phyloP scores from a whole-genome alignment of 495 filamentous ascomycete genomes.

The Thozetella sp. region DNA sequence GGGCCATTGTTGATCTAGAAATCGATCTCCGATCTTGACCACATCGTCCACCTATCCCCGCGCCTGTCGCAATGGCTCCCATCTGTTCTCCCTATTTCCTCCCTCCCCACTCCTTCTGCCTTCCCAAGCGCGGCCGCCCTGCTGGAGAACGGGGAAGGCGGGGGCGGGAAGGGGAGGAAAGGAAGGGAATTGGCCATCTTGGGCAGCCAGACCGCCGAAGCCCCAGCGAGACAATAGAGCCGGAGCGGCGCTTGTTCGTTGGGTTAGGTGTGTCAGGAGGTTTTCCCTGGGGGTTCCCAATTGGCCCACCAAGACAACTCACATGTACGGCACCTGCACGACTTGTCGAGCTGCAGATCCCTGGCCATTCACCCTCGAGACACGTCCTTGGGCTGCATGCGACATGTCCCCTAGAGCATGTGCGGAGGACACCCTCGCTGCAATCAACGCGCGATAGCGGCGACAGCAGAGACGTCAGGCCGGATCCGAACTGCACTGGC shows the following conservation, averaged over 20 bases:
- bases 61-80: no score
- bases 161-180: no score
- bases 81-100: no score
- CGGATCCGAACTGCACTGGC: background rate
- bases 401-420: constrained; percentile 1
- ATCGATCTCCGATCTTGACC: no score
- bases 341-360: constrained; percentile 23
- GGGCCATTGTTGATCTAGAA: background rate
- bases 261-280: constrained; percentile 9
- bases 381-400: constrained; percentile 19
- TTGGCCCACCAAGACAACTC: constrained; percentile 23
- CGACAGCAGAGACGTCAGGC: constrained; percentile 1
- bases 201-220: background rate
- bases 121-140: no score
- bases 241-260: constrained; percentile 7
- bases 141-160: no score
- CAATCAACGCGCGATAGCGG: constrained; percentile 4
- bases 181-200: no score
- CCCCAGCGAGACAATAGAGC: background rate
- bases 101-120: no score
- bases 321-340: constrained; percentile 34
- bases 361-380: constrained; percentile 26
- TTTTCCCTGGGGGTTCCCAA: constrained; percentile 3
- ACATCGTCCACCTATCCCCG: no score
- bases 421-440: background rate